Conservation (phyloP, 768 basidiomycete species). For the Zangia roseola region DNA sequence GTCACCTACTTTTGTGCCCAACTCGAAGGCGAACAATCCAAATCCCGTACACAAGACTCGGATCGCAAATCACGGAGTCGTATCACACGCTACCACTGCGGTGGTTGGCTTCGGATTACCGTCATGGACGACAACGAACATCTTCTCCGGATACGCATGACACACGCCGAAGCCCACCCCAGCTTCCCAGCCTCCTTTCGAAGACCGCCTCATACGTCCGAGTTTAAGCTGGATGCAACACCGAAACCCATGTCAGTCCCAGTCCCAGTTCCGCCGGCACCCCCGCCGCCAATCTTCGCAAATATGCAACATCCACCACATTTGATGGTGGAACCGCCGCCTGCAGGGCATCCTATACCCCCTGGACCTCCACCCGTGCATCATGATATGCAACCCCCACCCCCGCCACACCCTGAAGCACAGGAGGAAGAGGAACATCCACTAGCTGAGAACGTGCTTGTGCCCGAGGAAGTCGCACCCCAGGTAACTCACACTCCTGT, state of each 20-base stretch:
- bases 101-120: constrained; percentile 35
- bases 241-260: constrained; percentile 23
- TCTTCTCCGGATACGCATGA: constrained; percentile 36
- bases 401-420: constrained; percentile 5
- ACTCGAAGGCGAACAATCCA: constrained; percentile 35
- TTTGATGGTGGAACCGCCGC: constrained; percentile 21
- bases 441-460: constrained; percentile 14
- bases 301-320: constrained; percentile 22
- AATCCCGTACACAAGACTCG: constrained; percentile 32
- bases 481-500: constrained; percentile 20
- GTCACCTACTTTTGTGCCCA: constrained; percentile 36
- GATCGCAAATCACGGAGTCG: constrained; percentile 36
- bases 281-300: constrained; percentile 22
- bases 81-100: constrained; percentile 35
- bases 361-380: constrained; percentile 8
- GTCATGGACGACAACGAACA: constrained; percentile 37
- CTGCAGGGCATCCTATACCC: constrained; percentile 10
- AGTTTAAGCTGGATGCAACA: constrained; percentile 32
- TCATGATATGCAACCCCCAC: constrained; percentile 10
- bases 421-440: constrained; percentile 19
- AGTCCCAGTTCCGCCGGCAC: constrained; percentile 5
- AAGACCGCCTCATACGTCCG: constrained; percentile 32
- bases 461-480: constrained; percentile 15
- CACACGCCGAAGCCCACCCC: constrained; percentile 34
- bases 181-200: constrained; percentile 34